Conservation (phyloP, 495 filamentous ascomycete genomes). For the Penicillium ochrochloron region DNA sequence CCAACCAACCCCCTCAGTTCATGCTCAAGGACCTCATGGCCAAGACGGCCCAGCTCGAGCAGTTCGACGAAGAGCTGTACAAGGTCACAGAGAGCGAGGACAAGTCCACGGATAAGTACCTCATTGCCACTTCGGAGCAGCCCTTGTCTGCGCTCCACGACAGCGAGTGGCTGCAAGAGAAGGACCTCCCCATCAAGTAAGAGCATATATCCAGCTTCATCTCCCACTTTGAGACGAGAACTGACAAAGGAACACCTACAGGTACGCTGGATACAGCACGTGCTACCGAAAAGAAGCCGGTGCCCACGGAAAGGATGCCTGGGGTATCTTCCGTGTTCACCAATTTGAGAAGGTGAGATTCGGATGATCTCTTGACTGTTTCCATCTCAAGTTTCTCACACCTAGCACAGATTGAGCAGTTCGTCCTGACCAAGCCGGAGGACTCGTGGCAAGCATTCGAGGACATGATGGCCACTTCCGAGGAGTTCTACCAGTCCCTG, state of each 20-base stretch:
- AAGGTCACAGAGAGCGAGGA: conserved; percentile 86
- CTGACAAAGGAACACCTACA: conserved; percentile 28
- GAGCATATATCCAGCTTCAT: conserved; percentile 13
- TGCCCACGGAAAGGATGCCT: conserved; percentile 89
- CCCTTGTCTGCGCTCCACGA: conserved; percentile 91
- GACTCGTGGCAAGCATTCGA: conserved; percentile 94
- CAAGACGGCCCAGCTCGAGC: conserved; percentile 96
- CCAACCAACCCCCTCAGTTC: conserved; percentile 91
- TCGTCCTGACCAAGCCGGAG: conserved; percentile 91
- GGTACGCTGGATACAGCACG: conserved; percentile 90
- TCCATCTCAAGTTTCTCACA: background rate
- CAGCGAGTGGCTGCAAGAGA: conserved; percentile 87
- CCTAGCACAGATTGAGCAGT: conserved; percentile 76
- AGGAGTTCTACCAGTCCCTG: conserved; percentile 93
- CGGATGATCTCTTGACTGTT: background rate
- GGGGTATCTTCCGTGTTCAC: conserved; percentile 98
- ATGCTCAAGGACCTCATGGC: conserved; percentile 97
- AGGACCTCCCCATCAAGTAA: conserved; percentile 84
- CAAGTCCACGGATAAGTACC: conserved; percentile 87
- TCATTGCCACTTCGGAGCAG: conserved; percentile 97
- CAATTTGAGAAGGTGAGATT: conserved; percentile 87
- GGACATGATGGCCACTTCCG: conserved; percentile 84
- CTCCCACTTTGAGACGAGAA: background rate
- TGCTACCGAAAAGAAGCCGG: conserved; percentile 97
- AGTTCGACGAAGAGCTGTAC: conserved; percentile 97